Percentiles rank a stretch among this genome's conserved stretches.
These are phyloP conservation scores for Nidula niveotomentosa DNA, from an alignment of 1,284 basidiomycete genomes.

Conservation along the genomic window DNA sequence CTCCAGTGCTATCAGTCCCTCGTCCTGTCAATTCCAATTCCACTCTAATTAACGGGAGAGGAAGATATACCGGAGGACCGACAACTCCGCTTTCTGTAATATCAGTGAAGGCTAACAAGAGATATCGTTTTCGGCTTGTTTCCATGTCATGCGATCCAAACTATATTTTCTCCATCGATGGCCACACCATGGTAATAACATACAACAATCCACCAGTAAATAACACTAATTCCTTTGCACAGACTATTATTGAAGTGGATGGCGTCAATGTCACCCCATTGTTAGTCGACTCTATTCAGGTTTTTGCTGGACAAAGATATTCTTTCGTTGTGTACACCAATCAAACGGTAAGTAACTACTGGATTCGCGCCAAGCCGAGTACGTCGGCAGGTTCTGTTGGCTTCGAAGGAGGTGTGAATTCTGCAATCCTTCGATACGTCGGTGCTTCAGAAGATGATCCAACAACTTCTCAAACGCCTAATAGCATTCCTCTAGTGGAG, in stretches of 20 bases:
- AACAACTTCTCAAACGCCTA: conserved; percentile 25
- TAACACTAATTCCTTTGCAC: conserved; percentile 3
- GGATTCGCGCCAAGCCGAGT: too few relatives aligned
- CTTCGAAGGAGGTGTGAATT: too few relatives aligned
- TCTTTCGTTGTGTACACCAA: conserved; percentile 34
- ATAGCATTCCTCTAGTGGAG: conserved; percentile 30
- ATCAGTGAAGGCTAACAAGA: conserved; percentile 24
- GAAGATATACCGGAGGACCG: conserved; percentile 30
- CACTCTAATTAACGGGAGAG: conserved; percentile 26
- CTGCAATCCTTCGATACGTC: background rate
- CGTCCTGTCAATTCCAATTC: conserved; percentile 9
- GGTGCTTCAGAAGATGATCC: conserved; percentile 45
- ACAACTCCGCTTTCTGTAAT: conserved; percentile 29
- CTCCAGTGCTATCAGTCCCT: conserved; percentile 11
- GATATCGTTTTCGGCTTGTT: conserved; percentile 47
- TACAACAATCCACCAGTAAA: background rate
- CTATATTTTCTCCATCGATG: conserved; percentile 41
- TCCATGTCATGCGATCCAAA: conserved; percentile 45
- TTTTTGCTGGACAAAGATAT: conserved; percentile 30
- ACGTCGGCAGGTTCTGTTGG: too few relatives aligned
- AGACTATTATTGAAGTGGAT: conserved; percentile 29
- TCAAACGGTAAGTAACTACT: conserved; percentile 24
- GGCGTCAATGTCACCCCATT: conserved; percentile 17
- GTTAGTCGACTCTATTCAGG: conserved; percentile 23
- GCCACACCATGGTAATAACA: conserved; percentile 32